Percentiles rank a stretch among this genome's conserved stretches.
phyloP scores from a whole-genome alignment of 2,329 filamentous ascomycete species.

The Talaromyces verruculosus region DNA sequence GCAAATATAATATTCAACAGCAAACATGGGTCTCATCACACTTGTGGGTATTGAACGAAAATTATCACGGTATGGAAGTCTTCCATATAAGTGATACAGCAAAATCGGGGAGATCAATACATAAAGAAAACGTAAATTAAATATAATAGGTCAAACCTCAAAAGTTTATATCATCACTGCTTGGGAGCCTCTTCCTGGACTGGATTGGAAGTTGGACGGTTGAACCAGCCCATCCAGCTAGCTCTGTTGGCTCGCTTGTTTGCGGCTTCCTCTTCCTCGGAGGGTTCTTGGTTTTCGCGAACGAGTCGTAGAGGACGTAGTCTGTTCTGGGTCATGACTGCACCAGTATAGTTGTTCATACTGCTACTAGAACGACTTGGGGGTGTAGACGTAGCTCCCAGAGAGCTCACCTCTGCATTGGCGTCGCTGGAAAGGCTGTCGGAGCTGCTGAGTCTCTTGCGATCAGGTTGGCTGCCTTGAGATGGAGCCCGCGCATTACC shows the following conservation, averaged over 20 bases:
- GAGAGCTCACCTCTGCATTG: conserved; percentile 47
- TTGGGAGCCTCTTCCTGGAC: conserved; percentile 18
- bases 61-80: background rate
- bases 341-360: conserved; percentile 67
- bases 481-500: conserved; percentile 56
- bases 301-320: conserved; percentile 83
- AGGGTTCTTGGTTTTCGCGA: conserved; percentile 65
- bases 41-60: conserved; percentile 22
- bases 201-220: conserved; percentile 31
- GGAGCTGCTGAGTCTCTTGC: conserved; percentile 64
- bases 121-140: conserved; percentile 8
- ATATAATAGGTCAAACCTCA: background rate
- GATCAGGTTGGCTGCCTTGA: conserved; percentile 48
- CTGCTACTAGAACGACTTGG: conserved; percentile 66
- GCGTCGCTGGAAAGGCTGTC: conserved; percentile 56
- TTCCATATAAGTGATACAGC: background rate
- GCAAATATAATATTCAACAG: background rate
- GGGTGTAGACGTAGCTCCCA: conserved; percentile 52
- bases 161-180: conserved; percentile 12
- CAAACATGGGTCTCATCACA: conserved; percentile 21
- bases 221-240: conserved; percentile 52
- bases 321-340: conserved; percentile 66
- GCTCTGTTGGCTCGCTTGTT: conserved; percentile 48
- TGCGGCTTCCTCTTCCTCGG: conserved; percentile 45
- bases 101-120: background rate